These are phyloP conservation scores for Candida sithepensis DNA, from an alignment of 805 yeast species.

Conservation along the genomic window DNA sequence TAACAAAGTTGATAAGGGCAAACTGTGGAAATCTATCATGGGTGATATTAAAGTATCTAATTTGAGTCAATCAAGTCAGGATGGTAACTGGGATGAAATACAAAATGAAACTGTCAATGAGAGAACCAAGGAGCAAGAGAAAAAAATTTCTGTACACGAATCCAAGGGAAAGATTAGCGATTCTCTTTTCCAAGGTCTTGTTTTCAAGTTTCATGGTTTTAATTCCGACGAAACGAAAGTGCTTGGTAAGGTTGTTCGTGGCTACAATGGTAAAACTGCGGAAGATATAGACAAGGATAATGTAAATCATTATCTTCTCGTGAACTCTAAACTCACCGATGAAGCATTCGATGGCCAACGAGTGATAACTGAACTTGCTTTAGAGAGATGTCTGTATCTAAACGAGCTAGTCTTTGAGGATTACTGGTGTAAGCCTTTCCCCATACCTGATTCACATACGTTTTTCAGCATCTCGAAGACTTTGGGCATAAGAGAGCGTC, in stretches of 20 bases:
- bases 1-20: conserved; percentile 20
- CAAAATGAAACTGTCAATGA: conserved; percentile 1
- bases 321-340: conserved; percentile 14
- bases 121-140: background rate
- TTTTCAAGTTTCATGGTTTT: conserved; percentile 21
- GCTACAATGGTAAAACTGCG: conserved; percentile 21
- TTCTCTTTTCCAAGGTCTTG: conserved; percentile 16
- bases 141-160: background rate
- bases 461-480: background rate
- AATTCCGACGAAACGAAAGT: conserved; percentile 13
- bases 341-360: background rate
- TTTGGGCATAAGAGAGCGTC: background rate
- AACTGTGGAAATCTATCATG: conserved; percentile 27
- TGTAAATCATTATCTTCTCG: conserved; percentile 14
- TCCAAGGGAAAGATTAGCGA: background rate
- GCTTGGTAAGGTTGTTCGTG: conserved; percentile 20
- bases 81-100: conserved; percentile 6
- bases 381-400: conserved; percentile 28
- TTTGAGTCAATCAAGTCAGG: conserved; percentile 4
- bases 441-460: conserved; percentile 2
- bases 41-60: conserved; percentile 14
- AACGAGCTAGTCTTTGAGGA: conserved; percentile 15
- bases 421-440: conserved; percentile 24
- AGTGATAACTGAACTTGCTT: conserved; percentile 27
- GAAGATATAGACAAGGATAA: background rate